Base-by-base conservation (phyloP, 192 early-diverging fungal genomes). In the Coemansia sp. region DNA sequence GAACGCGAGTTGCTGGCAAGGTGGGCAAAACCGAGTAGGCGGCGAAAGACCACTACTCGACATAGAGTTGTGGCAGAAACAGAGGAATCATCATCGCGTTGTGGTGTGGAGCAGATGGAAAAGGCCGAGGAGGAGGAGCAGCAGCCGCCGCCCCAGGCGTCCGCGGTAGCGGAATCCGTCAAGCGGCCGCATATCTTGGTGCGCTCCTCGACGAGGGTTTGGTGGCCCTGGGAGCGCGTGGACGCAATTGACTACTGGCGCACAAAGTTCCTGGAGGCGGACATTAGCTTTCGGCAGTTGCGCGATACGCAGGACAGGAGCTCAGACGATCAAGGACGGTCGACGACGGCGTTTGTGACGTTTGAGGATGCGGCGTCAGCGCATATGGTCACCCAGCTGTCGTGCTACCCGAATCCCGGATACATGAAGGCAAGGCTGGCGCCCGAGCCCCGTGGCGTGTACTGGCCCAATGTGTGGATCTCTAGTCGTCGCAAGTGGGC, bases 261-360 rank as follows among this genome's bases (percentile, higher is more conserved):
- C 25, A 68, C 81, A 31, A 67, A 71, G 49, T 90, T 89, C 58
- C 62, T 84, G 2, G 77, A 81, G 1, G 67, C 85, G 39, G 90
- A 93, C 77, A 64, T 71, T 42, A 60, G 84, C 73, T 70, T 88
- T 64, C 67, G 47, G 59, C 65, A 82, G 78, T 69, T 73, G 62
- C 74, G 84, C 73, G 47, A 54, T 8, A 71, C 51, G 29, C 40
- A 70, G 40, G 11, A 19, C 11, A 43, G 46, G 15, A 42, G 62
- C 61, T 20, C 51, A 0, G 79, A 68, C 41, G 45, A 40, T n/a
- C 19, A 36, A 2, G 65, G 67, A 4, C 65, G 47, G 15, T 84
- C 90, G 1, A 88, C 84, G 15, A 87, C 89, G 24, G 92, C 89
- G 2, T 93, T 93, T 65, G 90, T 93, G n/a, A 93, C 92, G 15